phyloP scores from a whole-genome alignment of 2,329 filamentous ascomycete genomes.

The Dactylella cylindrospora region DNA sequence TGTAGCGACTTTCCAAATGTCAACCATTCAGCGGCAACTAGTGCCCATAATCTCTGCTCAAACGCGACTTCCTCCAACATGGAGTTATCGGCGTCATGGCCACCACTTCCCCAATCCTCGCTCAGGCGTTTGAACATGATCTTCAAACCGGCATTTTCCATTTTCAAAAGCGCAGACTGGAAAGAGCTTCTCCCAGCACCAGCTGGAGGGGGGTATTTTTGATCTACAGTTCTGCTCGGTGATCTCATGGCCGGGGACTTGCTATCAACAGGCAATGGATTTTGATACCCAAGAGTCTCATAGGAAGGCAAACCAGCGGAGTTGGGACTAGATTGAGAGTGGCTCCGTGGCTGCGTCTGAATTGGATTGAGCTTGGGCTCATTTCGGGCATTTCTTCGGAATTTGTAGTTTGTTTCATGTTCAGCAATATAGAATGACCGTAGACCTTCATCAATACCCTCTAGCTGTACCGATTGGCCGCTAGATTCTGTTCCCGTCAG shows the following conservation, averaged over 20 bases:
- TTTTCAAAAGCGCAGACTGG: conserved; percentile 34
- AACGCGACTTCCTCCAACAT: conserved; percentile 42
- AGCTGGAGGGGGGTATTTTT: conserved; percentile 11
- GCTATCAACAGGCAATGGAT: conserved; percentile 8
- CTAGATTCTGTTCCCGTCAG: conserved; percentile 19
- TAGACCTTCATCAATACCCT: conserved; percentile 27
- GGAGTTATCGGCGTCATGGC: conserved; percentile 22
- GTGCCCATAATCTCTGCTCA: conserved; percentile 43
- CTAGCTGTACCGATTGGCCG: conserved; percentile 20
- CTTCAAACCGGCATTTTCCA: conserved; percentile 43
- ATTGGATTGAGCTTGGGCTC: conserved; percentile 9
- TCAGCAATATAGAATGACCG: conserved; percentile 40
- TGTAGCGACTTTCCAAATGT: conserved; percentile 44
- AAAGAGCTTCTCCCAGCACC: conserved; percentile 16
- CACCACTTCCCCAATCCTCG: conserved; percentile 41
- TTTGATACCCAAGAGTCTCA: conserved; percentile 20
- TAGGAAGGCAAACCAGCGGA: conserved; percentile 33
- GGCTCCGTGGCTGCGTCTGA: conserved; percentile 15
- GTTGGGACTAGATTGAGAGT: conserved; percentile 5
- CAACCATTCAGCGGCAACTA: conserved; percentile 44
- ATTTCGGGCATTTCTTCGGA: conserved; percentile 19
- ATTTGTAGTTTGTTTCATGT: conserved; percentile 41
- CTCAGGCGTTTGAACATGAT: conserved; percentile 45
- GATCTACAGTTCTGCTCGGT: conserved; percentile 15
- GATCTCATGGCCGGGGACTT: conserved; percentile 21